Evolutionary conservation across 1,284 basidiomycete genomes (phyloP).

Genomic region (Sporisorium reilianum): DNA sequence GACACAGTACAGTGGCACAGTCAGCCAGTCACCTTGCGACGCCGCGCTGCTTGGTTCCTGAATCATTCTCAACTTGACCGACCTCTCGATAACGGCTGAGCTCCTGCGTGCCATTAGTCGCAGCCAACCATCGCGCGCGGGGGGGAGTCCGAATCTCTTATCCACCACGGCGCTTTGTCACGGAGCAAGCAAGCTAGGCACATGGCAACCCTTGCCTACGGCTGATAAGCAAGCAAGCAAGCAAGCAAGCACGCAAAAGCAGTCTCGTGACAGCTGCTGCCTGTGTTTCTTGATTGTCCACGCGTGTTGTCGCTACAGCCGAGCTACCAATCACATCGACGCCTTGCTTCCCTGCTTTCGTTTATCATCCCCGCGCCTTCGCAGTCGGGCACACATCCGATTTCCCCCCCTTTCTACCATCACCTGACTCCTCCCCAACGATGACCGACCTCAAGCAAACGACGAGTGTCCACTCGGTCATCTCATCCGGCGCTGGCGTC

Average conservation of each 20-base stretch:
- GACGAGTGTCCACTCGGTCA: slow-evolving; percentile 52
- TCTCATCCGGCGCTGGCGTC: slow-evolving; percentile 56
- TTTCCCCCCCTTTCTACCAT: neutral
- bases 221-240: slow-evolving; percentile 4
- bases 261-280: neutral
- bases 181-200: neutral
- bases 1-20: neutral
- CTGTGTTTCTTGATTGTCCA: neutral
- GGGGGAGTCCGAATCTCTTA: neutral
- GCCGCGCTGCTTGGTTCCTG: neutral
- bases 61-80: neutral
- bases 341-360: neutral
- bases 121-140: neutral
- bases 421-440: too few species aligned
- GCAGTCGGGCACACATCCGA: too few species aligned
- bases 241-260: too few species aligned
- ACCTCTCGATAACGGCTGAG: neutral
- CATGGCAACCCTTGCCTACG: slow-evolving; percentile 1
- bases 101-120: neutral
- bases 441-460: slow-evolving; percentile 41
- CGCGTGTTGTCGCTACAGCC: neutral
- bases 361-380: slow-evolving; percentile 2
- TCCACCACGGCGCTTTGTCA: neutral
- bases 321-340: neutral
- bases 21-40: neutral